Percentiles rank a stretch among this genome's conserved stretches.
These are phyloP conservation scores for Boletus hoseneyae DNA, from an alignment of 1,284 basidiomycete genomes.

Conservation along the genomic window DNA sequence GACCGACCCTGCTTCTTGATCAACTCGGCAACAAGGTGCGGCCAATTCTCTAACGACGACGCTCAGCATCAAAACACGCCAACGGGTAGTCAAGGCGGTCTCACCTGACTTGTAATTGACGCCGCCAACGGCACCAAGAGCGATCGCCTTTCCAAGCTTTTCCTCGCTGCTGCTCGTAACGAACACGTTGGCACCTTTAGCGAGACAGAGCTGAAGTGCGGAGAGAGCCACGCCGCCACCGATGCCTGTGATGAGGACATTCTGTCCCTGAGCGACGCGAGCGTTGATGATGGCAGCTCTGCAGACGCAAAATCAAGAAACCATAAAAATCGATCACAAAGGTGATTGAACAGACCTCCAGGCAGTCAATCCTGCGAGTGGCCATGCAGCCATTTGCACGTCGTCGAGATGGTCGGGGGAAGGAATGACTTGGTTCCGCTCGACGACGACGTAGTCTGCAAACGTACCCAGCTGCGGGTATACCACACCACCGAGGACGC, in stretches of 20 bases:
- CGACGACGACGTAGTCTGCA: slow-evolving; percentile 72
- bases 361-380: slow-evolving; percentile 75
- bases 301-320: not conserved
- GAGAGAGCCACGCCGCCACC: slow-evolving; percentile 83
- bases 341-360: slow-evolving; percentile 55
- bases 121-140: slow-evolving; percentile 76
- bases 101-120: slow-evolving; percentile 68
- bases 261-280: slow-evolving; percentile 59
- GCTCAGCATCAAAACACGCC: not conserved
- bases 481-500: slow-evolving; percentile 56
- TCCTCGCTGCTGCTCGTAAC: slow-evolving; percentile 74
- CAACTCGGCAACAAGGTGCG: slow-evolving; percentile 47
- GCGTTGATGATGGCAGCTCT: slow-evolving; percentile 75
- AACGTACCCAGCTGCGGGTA: slow-evolving; percentile 67
- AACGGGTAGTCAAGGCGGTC: slow-evolving; percentile 18
- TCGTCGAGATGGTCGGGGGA: slow-evolving; percentile 71
- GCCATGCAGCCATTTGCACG: slow-evolving; percentile 72
- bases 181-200: slow-evolving; percentile 75
- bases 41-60: slow-evolving; percentile 57
- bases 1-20: slow-evolving; percentile 39
- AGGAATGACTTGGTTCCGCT: slow-evolving; percentile 62
- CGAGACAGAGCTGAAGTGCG: slow-evolving; percentile 75
- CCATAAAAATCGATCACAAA: not conserved
- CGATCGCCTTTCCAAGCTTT: slow-evolving; percentile 67
- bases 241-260: slow-evolving; percentile 76